A percentile compares a stretch with the other conserved stretches of the same genome.
phyloP scores from a whole-genome alignment of 768 basidiomycete species.

The Tylopilus sp. region DNA sequence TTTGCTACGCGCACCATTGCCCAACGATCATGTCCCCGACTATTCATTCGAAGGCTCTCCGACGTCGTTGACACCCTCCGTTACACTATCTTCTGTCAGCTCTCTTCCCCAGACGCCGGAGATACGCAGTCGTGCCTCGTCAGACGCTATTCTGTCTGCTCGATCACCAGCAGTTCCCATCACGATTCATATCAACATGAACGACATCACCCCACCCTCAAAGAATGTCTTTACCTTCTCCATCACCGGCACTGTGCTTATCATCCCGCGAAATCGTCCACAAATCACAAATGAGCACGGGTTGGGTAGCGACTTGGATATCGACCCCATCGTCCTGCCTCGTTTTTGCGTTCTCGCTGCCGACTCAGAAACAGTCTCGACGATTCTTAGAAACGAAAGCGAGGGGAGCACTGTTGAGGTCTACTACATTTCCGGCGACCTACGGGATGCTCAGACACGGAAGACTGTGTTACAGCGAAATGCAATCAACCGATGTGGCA shows the following conservation, averaged over 20 bases:
- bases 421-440: constrained; percentile 54
- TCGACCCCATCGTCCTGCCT: constrained; percentile 58
- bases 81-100: constrained; percentile 37
- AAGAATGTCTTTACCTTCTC: constrained; percentile 65
- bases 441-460: constrained; percentile 57
- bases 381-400: constrained; percentile 58
- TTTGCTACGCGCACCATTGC: constrained; percentile 72
- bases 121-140: constrained; percentile 39
- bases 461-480: constrained; percentile 63
- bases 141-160: constrained; percentile 23
- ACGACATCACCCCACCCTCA: constrained; percentile 62
- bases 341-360: constrained; percentile 67
- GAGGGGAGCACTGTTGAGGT: constrained; percentile 56
- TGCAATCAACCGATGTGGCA: constrained; percentile 56
- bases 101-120: constrained; percentile 33
- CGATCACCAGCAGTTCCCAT: constrained; percentile 58
- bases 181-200: constrained; percentile 77
- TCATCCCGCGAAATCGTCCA: constrained; percentile 44
- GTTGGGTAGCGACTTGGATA: constrained; percentile 32
- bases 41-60: constrained; percentile 73
- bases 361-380: constrained; percentile 57
- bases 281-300: constrained; percentile 22
- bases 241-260: constrained; percentile 61
- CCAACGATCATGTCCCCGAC: constrained; percentile 58
- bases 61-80: constrained; percentile 47